Evolutionary conservation across 208 protist species (phyloP).

Genomic region (Tritrichomonas musculus): DNA sequence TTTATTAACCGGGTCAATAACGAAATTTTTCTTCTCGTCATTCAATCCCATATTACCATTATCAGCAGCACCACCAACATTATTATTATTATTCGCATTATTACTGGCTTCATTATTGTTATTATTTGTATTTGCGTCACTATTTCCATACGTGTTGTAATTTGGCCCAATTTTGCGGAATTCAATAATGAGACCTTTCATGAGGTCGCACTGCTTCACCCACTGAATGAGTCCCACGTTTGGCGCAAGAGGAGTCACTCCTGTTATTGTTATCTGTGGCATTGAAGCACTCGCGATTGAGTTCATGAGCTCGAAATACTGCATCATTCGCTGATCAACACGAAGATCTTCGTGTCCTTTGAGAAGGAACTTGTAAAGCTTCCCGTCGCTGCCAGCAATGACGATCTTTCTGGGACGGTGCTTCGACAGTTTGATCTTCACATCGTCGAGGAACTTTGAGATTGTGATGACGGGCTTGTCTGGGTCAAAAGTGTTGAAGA

Average conservation of each 20-base stretch:
- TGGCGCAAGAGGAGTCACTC: background rate
- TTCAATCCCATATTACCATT: too few relatives aligned
- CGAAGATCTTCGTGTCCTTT: constrained; percentile 6
- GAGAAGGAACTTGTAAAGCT: background rate
- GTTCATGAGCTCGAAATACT: constrained; percentile 25
- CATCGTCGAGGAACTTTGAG: background rate
- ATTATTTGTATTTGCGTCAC: background rate
- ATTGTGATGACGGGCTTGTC: background rate
- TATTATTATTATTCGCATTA: too few relatives aligned
- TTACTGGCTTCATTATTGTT: too few relatives aligned
- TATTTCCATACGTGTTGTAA: too few relatives aligned
- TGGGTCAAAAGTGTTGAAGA: too few relatives aligned
- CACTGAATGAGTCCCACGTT: background rate
- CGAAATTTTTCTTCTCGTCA: background rate
- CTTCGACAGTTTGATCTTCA: background rate
- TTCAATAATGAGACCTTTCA: background rate
- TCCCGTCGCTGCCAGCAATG: background rate
- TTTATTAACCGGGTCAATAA: background rate
- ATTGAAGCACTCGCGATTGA: background rate
- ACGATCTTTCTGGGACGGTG: background rate
- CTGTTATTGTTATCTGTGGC: background rate
- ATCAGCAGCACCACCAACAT: too few relatives aligned
- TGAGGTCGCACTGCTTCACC: background rate
- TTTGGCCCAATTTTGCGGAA: background rate
- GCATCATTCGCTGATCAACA: constrained; percentile 27